Base-by-base conservation (phyloP, 371 early-diverging fungal genomes). In the Mortierella sp. region DNA sequence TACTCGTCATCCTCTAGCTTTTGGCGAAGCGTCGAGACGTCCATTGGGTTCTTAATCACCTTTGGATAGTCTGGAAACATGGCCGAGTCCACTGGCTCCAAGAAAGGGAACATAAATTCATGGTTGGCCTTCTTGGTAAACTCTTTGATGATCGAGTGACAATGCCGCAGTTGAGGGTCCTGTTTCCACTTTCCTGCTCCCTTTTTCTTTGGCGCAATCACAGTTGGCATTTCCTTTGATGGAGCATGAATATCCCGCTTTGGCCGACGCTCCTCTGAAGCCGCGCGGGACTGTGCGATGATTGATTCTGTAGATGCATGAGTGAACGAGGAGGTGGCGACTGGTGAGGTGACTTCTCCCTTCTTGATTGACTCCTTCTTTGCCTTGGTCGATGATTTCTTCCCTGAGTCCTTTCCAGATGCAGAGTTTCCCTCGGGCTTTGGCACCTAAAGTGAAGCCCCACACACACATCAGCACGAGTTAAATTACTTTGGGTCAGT, bases 1-100 rank as follows among this genome's bases (percentile, higher is more conserved):
- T 98, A 99, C 29, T 87, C 86, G 12, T 90, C 92, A n/a, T 83
- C 80, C 57, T 94, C 93, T 15, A 99, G 82, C 81, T 96, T 96
- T 52, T 88, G 87, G 70, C 90, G 88, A 37, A 99, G 92, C 1
- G 99, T 99, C 14, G 91, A 86, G 28, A 99, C 62, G 75, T 99
- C 99, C 99, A 99, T 99, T 12, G 99, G 99, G 62, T 95, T 83
- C 73, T 95, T 98, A 74, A 99, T 92, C 50, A 99, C 88, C 4
- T 89, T 87, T 11, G 88, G 90, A 84, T 99, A 99, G 72, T 93
- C 94, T 5, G 99, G 99, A 62, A 99, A 86, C 4, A 90, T 91
- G 4, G 95, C 90, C 19, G 91, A 93, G 80, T 99, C 99, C 43
- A 99, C 99, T 1, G 99, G 99, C 48, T 83, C 83, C 51, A 93